Percentiles rank a stretch among this genome's conserved stretches.
Evolutionary conservation across 805 yeast species (phyloP).

Genomic region (Kodamaea neixiangensis): DNA sequence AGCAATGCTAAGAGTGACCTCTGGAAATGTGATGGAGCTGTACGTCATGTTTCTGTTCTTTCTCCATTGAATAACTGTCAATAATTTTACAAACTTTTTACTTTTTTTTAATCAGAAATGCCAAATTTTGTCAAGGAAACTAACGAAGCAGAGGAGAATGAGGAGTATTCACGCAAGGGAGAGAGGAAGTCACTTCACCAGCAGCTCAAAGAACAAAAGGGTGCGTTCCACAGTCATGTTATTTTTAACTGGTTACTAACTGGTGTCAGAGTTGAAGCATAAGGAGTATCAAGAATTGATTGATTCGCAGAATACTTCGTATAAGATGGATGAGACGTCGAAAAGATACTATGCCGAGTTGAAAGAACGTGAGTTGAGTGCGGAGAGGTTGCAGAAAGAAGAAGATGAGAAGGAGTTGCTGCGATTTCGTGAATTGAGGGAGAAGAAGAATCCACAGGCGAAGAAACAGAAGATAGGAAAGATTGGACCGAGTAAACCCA

Average conservation of each 20-base stretch:
- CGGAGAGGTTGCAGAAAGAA: conserved; percentile 18
- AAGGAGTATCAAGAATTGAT: conserved; percentile 31
- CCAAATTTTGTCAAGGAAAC: conserved; percentile 14
- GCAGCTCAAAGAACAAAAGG: conserved; percentile 43
- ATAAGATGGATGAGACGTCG: conserved; percentile 41
- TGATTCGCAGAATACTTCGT: conserved; percentile 39
- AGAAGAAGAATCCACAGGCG: neutral
- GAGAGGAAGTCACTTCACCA: conserved; percentile 43
- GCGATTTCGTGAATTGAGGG: neutral
- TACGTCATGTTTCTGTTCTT: neutral
- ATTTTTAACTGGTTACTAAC: conserved; percentile 17
- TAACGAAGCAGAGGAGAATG: neutral
- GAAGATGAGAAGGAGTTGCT: conserved; percentile 12
- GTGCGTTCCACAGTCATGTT: conserved; percentile 22
- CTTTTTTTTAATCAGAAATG: conserved; percentile 7
- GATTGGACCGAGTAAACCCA: neutral
- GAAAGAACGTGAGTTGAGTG: conserved; percentile 19
- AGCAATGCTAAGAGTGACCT: too few species aligned
- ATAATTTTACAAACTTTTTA: neutral
- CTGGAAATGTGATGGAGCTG: too few species aligned
- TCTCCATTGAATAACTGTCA: neutral
- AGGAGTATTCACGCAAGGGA: conserved; percentile 17
- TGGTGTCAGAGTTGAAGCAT: conserved; percentile 29
- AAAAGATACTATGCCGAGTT: conserved; percentile 35
- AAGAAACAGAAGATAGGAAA: neutral